phyloP scores from a whole-genome alignment of 805 yeast genomes.

The Wickerhamomyces sydowiorum region DNA sequence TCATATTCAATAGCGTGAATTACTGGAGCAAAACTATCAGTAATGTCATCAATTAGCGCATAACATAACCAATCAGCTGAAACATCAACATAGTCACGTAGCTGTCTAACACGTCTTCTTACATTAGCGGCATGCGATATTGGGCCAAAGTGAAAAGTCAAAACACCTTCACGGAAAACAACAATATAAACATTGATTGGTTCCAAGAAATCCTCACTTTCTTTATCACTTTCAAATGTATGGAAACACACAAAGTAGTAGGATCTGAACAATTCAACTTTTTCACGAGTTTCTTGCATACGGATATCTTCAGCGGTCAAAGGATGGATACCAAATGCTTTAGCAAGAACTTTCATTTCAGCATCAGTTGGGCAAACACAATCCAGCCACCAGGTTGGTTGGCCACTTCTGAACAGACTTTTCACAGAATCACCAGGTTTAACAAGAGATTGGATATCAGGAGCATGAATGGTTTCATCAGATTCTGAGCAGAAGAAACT shows the following conservation, averaged over 20 bases:
- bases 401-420: slow-evolving; percentile 63
- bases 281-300: slow-evolving; percentile 95
- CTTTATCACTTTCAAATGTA: slow-evolving; percentile 84
- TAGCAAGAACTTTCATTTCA: slow-evolving; percentile 88
- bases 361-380: slow-evolving; percentile 91
- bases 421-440: slow-evolving; percentile 59
- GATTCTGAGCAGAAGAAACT: slow-evolving; percentile 76
- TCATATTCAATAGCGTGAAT: slow-evolving; percentile 73
- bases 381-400: slow-evolving; percentile 94
- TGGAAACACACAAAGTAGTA: slow-evolving; percentile 97
- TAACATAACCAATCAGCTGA: slow-evolving; percentile 80
- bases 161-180: slow-evolving; percentile 61
- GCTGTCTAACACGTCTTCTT: slow-evolving; percentile 74
- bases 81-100: slow-evolving; percentile 72
- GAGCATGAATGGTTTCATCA: slow-evolving; percentile 86
- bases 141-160: slow-evolving; percentile 68
- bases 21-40: slow-evolving; percentile 81
- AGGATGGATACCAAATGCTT: slow-evolving; percentile 96
- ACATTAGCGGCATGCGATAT: slow-evolving; percentile 68
- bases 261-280: slow-evolving; percentile 84
- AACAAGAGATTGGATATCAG: slow-evolving; percentile 76
- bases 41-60: slow-evolving; percentile 77
- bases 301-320: slow-evolving; percentile 96
- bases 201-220: slow-evolving; percentile 75
- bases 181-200: slow-evolving; percentile 74